Percentiles rank a stretch among this genome's conserved stretches.
Conservation (phyloP, 2,329 filamentous ascomycete genomes). For the Diaporthe longicolla region DNA sequence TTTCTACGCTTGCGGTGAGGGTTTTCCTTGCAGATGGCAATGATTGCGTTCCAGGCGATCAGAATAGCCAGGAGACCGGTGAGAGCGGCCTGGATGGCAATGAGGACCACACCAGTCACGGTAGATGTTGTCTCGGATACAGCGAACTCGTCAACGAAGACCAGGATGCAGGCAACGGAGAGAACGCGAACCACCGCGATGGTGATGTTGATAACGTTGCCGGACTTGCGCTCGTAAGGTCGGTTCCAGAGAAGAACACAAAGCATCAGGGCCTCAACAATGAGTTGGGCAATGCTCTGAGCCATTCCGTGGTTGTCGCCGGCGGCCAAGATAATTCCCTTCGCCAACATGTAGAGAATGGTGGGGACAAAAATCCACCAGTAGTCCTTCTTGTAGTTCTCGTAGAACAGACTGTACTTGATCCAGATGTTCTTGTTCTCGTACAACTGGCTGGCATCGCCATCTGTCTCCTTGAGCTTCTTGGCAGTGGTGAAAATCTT, state of each 20-base stretch:
- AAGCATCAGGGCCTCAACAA: slow-evolving; percentile 86
- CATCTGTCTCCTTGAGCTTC: slow-evolving; percentile 81
- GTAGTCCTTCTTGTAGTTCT: slow-evolving; percentile 92
- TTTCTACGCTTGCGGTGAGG: slow-evolving; percentile 91
- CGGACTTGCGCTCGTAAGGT: slow-evolving; percentile 88
- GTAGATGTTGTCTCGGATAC: slow-evolving; percentile 94
- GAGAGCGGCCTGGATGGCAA: slow-evolving; percentile 89
- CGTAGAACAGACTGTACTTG: slow-evolving; percentile 98
- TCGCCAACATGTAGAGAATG: slow-evolving; percentile 91
- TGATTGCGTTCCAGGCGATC: slow-evolving; percentile 90
- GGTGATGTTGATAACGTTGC: slow-evolving; percentile 92
- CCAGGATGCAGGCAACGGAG: slow-evolving; percentile 88
- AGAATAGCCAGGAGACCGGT: slow-evolving; percentile 88
- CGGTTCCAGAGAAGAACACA: slow-evolving; percentile 84
- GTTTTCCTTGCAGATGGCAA: slow-evolving; percentile 86
- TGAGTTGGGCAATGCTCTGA: slow-evolving; percentile 84
- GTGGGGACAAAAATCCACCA: slow-evolving; percentile 97
- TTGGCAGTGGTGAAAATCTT: slow-evolving; percentile 85
- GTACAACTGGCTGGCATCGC: slow-evolving; percentile 81
- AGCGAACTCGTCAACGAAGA: slow-evolving; percentile 94
- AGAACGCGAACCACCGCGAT: slow-evolving; percentile 92
- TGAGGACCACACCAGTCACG: slow-evolving; percentile 91
- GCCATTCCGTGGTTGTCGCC: slow-evolving; percentile 87
- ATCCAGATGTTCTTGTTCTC: slow-evolving; percentile 92
- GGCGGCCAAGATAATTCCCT: slow-evolving; percentile 87